A percentile compares a stretch with the other conserved stretches of the same genome.
These are phyloP conservation scores for Aspergillus wentii DNA, from an alignment of 495 filamentous ascomycete species.

Conservation along the genomic window DNA sequence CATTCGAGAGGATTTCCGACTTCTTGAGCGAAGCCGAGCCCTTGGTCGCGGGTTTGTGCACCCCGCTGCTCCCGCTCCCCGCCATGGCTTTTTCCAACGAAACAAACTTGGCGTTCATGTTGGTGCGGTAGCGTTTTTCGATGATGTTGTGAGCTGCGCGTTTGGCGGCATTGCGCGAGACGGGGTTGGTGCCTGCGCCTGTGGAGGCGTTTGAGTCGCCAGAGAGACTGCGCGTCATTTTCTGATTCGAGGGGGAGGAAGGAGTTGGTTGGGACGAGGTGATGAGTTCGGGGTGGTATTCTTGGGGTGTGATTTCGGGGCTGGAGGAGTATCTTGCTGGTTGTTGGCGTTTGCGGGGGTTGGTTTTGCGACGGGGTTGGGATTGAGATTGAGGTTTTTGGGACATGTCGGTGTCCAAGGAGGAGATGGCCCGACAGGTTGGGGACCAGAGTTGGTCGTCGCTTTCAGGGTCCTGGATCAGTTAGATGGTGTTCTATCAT, in stretches of 20 bases:
- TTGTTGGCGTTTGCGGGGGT: constrained; percentile 4
- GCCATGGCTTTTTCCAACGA: constrained; percentile 39
- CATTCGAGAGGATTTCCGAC: constrained; percentile 59
- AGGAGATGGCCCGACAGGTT: constrained; percentile 18
- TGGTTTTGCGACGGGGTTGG: constrained; percentile 7
- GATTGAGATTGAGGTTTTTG: no score
- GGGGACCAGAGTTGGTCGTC: constrained; percentile 38
- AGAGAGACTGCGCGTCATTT: constrained; percentile 24
- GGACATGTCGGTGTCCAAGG: constrained; percentile 14
- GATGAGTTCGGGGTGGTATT: constrained; percentile 10
- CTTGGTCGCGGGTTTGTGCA: constrained; percentile 20
- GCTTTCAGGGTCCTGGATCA: constrained; percentile 32
- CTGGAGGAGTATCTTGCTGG: constrained; percentile 29
- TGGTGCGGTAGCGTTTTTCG: constrained; percentile 49
- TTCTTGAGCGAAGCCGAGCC: constrained; percentile 37
- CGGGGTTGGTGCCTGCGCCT: constrained; percentile 15
- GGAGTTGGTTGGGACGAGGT: constrained; percentile 11
- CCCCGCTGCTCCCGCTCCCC: constrained; percentile 8
- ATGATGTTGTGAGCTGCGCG: constrained; percentile 51
- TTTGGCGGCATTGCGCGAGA: constrained; percentile 38
- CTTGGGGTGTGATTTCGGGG: constrained; percentile 28
- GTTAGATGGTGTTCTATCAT: constrained; percentile 6
- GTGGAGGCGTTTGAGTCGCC: constrained; percentile 25
- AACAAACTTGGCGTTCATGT: constrained; percentile 50
- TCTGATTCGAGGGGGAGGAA: constrained; percentile 18